Evolutionary conservation across 305 asterid species (phyloP), one percentile per base, ranked within the genome.

Genomic region (Lippia alba): DNA sequence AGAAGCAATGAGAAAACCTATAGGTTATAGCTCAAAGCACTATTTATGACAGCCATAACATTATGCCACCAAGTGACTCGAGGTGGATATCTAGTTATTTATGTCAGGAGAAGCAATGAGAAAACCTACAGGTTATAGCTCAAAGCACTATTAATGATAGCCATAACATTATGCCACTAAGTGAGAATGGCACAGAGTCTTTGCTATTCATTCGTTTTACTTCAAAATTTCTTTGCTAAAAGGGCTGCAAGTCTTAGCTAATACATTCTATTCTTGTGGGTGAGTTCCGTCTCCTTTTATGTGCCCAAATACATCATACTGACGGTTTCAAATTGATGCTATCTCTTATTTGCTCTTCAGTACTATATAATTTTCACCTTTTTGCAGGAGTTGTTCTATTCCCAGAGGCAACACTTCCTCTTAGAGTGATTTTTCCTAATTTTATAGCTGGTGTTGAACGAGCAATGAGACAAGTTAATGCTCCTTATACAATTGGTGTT

Each of bases 341-440:
- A 44, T 44, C 49, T 44, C 0, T 44, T 44, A 44, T 10, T 2
- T 44, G 12, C 14, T 8, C 12, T 44, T 44, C 49, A 39, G 45
- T 39, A 44, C 14, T 44, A 59, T 67, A 48, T 66, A 58, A 54
- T 59, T 53, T 73, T 70, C 20, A 51, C 54, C 60, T 61, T 41
- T 49, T 74, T 60, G 36, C 83, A 90, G 96, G 95, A 54, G 91
- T 86, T 74, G 96, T 90, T 78, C 74, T 90, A 73, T 90, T 90
- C 78, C 99, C 99, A 0, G 97, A 89, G 78, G 97, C 99, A 64
- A 87, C 85, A 57, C 96, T 94, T 81, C 99, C 97, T 58, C 89
- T 94, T 67, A 84, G 99, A 87, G 93, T 94, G 71, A 70, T 91
- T 77, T 71, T 80, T 69, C 87, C 89, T 41, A 83, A 83, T 83